Evolutionary conservation across 129 eudicot species (phyloP), one percentile per base, ranked within the genome.

Genomic region (Lactuca sativa): DNA sequence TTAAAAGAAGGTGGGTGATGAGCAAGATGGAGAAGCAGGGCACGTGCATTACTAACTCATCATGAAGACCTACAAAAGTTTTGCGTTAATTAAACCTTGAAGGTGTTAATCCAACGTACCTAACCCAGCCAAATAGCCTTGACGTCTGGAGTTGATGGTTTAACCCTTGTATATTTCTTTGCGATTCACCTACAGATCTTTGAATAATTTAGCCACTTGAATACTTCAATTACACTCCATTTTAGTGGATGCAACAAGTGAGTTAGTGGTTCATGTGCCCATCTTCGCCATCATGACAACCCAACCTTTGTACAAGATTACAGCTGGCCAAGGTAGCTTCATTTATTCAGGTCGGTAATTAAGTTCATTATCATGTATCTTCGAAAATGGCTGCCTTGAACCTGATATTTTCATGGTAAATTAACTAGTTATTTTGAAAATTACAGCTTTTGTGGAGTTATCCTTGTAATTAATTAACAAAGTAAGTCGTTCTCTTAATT

Each of bases 21-120:
- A 85, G 81, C 95, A 82, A 78, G 97, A 90, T 90, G 97, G 97
- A 87, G 97, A 90, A 90, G 97, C 95, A 87, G 97, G 95, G 97
- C 89, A 90, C 97, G 95, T 90, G 97, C 89, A 90, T 83, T 78
- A 74, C 89, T 87, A 85, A 82, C 88, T 84, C 88, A 64, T 84
- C 69, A 68, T 37, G 63, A 16, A 13, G n/a, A 25, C 4, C 13
- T n/a, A 31, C 18, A 12, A 5, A 14, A 15, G 16, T 32, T 11
- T 32, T 18, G 21, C 21, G 21, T 18, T 18, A 38, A 6, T 2
- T 38, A 38, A 38, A 7, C 11, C 52, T 8, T 44, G 52, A 10
- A 44, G n/a, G 52, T 1, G 0, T 10, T 3, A 44, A 3, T 44
- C 4, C 4, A 44, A 44, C 11, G n/a, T 44, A 12, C 9, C 0